Percentiles rank a stretch among this genome's conserved stretches.
Conservation (phyloP, 768 basidiomycete species). For the Pulveroboletus sp. region DNA sequence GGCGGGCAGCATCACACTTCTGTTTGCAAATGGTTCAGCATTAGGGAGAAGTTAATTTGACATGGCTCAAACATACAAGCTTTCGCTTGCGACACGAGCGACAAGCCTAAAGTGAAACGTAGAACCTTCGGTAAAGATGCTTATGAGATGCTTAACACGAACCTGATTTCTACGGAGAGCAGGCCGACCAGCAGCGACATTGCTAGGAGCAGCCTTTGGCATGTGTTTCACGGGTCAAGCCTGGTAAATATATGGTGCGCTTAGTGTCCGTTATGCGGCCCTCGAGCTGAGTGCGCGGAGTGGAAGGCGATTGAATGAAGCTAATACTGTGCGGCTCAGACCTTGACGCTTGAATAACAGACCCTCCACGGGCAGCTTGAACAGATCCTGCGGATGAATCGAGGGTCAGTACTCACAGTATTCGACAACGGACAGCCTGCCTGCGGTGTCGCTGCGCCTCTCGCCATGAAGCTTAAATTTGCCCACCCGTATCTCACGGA, state of each 20-base stretch:
- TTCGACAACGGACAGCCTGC: constrained; percentile 1
- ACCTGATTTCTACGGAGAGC: constrained; percentile 81
- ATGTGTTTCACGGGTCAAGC: constrained; percentile 34
- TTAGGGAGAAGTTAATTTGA: not conserved
- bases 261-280: constrained; percentile 1
- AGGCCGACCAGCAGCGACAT: constrained; percentile 42
- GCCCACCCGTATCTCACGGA: constrained; percentile 19
- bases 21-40: constrained; percentile 27
- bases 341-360: not conserved
- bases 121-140: constrained; percentile 8
- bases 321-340: not conserved
- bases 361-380: not conserved
- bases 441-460: not conserved
- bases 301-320: not conserved
- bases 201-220: constrained; percentile 57
- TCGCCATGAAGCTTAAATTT: constrained; percentile 18
- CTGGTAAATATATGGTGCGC: not conserved
- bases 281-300: not conserved
- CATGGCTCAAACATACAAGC: constrained; percentile 48
- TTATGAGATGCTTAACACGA: constrained; percentile 4
- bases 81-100: constrained; percentile 81
- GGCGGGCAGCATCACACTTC: constrained; percentile 88
- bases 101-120: constrained; percentile 51
- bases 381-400: not conserved
- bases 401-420: not conserved